Evolutionary conservation across 768 basidiomycete species (phyloP), one percentile per base, ranked within the genome.

Genomic region (Astraeus odoratus): DNA sequence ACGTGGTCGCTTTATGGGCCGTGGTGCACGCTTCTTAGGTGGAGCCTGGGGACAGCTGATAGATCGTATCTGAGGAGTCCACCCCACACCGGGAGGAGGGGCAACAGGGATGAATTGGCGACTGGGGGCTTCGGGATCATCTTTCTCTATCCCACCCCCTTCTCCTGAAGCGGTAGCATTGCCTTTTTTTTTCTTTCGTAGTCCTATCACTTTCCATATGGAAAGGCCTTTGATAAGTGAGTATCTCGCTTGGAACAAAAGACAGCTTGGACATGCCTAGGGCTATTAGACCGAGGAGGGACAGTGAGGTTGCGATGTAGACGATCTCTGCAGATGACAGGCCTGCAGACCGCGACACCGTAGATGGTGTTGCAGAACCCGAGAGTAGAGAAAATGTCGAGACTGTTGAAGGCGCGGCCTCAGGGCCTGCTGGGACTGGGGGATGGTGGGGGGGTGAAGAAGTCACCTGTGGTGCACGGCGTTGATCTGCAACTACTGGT

Each of bases 31-130:
- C 26, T 42, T 51, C 23, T 37, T 52, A 23, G 43, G 40, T 20
- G 79, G 63, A 55, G 80, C 79, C 56, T 82, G 77, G 2, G 67
- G 58, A 1, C 65, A 50, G 18, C 59, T 65, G 39, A 65, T 61
- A 8, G 58, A 60, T n/a, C 63, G 58, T 39, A 63, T 54, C 19
- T 64, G 62, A 8, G 64, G 63, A 19, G 53, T 41, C 54, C 65
- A 65, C 12, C 60, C 44, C 30, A 65, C 61, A 41, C 51, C 46
- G 5, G 47, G 43, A 8, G 49, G 46, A 9, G 70, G 60, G 35
- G 51, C 57, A 20, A 60, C 51, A 9, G 65, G 46, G 18, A 61
- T 24, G 36, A 48, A 50, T 42, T 51, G 49, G 42, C 37, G 43
- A 26, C 19, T 23, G 23, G 42, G 34, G n/a, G 42, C 38, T 19